Conservation (phyloP, 1,284 basidiomycete species). For the Mycosarcoma maydis region DNA sequence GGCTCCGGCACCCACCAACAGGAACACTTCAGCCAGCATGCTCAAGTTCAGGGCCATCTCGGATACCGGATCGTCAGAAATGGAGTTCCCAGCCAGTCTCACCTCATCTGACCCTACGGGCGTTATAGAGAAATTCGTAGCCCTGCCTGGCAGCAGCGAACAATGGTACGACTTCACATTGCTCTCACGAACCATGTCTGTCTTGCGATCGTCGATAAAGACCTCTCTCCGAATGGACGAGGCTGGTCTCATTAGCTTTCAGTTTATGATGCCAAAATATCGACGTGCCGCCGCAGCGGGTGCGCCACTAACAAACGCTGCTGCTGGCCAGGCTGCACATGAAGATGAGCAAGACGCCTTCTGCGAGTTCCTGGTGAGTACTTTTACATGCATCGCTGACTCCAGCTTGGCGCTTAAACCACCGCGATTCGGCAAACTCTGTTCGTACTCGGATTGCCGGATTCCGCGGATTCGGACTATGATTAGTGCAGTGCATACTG, state of each 20-base stretch:
- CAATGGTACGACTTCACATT: slow-evolving; percentile 49
- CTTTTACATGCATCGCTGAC: too few relatives aligned
- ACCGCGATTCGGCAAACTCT: neutral
- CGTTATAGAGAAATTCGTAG: slow-evolving; percentile 50
- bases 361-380: slow-evolving; percentile 53
- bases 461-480: neutral
- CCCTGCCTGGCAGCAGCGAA: slow-evolving; percentile 28
- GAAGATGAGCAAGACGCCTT: slow-evolving; percentile 54
- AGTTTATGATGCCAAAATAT: slow-evolving; percentile 59
- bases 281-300: slow-evolving; percentile 15
- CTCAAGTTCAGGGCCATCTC: slow-evolving; percentile 38
- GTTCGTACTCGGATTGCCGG: neutral
- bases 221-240: slow-evolving; percentile 56
- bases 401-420: too few relatives aligned
- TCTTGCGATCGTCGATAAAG: slow-evolving; percentile 52
- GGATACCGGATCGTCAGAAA: slow-evolving; percentile 42
- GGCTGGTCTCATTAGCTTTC: slow-evolving; percentile 56
- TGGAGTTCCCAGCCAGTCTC: slow-evolving; percentile 48
- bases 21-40: slow-evolving; percentile 16
- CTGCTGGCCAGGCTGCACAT: slow-evolving; percentile 26
- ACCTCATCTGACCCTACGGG: slow-evolving; percentile 39
- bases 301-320: slow-evolving; percentile 1
- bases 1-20: neutral
- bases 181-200: slow-evolving; percentile 46
- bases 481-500: too few relatives aligned